phyloP scores from a whole-genome alignment of 306 rosid genomes.

The Canavalia ensiformis region DNA sequence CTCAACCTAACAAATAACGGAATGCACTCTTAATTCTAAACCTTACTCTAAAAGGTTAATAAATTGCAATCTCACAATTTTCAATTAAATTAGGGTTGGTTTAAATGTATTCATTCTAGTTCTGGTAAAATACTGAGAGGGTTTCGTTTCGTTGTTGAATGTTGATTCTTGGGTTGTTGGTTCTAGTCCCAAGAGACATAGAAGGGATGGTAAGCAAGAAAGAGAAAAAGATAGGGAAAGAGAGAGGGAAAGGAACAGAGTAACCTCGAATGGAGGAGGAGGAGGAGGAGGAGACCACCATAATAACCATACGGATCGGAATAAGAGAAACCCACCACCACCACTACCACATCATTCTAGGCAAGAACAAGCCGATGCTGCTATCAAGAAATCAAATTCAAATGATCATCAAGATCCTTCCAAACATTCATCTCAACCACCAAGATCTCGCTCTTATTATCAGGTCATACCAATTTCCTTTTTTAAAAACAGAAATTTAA shows the following conservation, averaged over 20 bases:
- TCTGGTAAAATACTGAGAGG: background rate
- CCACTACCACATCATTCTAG: slow-evolving; percentile 47
- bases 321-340: slow-evolving; percentile 50
- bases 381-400: slow-evolving; percentile 52
- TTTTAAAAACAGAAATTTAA: background rate
- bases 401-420: slow-evolving; percentile 51
- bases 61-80: background rate
- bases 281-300: background rate
- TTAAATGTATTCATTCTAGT: slow-evolving; percentile 3
- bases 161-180: slow-evolving; percentile 36
- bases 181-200: slow-evolving; percentile 78
- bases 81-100: background rate
- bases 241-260: slow-evolving; percentile 60
- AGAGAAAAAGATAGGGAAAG: background rate
- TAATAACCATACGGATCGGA: slow-evolving; percentile 37
- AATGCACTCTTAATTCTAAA: background rate
- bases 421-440: slow-evolving; percentile 60
- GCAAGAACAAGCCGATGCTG: slow-evolving; percentile 55
- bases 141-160: background rate
- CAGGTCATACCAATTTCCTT: slow-evolving; percentile 59
- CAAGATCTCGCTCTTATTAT: slow-evolving; percentile 67
- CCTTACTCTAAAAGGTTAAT: background rate
- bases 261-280: slow-evolving; percentile 45
- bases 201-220: slow-evolving; percentile 73
- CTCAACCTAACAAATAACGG: background rate